Evolutionary conservation across 163 green algal species (phyloP).

Genomic region (Scenedesmus sp.): DNA sequence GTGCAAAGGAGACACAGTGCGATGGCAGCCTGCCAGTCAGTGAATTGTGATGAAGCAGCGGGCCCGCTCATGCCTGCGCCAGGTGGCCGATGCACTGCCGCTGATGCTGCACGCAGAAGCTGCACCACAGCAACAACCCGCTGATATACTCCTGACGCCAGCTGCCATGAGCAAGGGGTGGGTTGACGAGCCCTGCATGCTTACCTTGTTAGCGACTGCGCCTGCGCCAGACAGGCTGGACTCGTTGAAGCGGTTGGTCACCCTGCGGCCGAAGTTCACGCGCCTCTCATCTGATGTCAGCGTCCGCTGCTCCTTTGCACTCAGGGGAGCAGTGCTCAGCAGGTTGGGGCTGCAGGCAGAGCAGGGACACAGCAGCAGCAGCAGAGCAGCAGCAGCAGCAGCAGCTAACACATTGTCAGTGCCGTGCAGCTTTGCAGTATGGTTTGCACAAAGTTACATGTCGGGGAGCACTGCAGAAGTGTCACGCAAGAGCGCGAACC

Average conservation of each 20-base stretch:
- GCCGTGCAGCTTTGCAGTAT: neutral
- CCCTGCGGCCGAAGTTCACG: neutral
- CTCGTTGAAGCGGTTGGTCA: slow-evolving; percentile 36
- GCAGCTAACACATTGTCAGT: slow-evolving; percentile 1
- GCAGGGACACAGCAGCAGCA: neutral
- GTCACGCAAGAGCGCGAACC: neutral
- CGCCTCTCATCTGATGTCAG: slow-evolving; percentile 34
- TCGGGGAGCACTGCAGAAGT: neutral
- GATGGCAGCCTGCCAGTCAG: neutral
- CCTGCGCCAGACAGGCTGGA: slow-evolving; percentile 34
- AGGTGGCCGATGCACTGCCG: neutral
- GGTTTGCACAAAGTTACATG: neutral
- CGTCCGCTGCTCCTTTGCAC: neutral
- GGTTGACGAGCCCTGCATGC: neutral
- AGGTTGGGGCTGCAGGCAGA: slow-evolving; percentile 22
- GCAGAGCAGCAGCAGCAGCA: neutral
- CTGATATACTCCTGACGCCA: too few species aligned
- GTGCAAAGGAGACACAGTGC: neutral
- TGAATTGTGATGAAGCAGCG: neutral
- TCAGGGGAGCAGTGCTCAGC: neutral
- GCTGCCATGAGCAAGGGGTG: neutral
- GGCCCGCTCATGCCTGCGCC: too few species aligned
- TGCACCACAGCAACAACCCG: neutral
- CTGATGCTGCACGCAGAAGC: too few species aligned
- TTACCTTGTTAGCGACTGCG: neutral